phyloP scores from a whole-genome alignment of 371 early-diverging fungal species.

The Mucor mucedo region DNA sequence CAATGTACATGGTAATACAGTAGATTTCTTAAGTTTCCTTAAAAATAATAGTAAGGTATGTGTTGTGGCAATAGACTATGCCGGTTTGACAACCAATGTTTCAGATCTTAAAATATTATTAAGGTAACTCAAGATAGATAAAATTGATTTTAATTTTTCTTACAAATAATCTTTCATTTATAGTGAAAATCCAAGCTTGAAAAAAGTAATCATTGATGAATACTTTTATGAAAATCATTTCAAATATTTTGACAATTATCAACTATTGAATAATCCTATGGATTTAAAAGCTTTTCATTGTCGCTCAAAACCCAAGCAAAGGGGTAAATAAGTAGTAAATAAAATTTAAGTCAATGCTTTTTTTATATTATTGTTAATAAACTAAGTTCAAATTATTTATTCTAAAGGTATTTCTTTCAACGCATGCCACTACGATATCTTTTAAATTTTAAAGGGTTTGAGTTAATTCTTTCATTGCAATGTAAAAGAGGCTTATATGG shows the following conservation, averaged over 20 bases:
- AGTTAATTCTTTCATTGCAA: slow-evolving; percentile 28
- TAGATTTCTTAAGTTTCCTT: slow-evolving; percentile 16
- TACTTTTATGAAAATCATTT: slow-evolving; percentile 19
- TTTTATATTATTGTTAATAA: no score
- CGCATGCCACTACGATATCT: slow-evolving; percentile 23
- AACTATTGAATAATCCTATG: slow-evolving; percentile 14
- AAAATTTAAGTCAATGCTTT: not conserved
- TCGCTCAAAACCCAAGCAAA: slow-evolving; percentile 16
- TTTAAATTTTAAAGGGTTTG: slow-evolving; percentile 21
- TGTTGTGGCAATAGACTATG: slow-evolving; percentile 22
- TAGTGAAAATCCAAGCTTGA: slow-evolving; percentile 16
- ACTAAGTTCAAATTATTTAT: slow-evolving; percentile 17
- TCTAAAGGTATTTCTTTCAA: slow-evolving; percentile 10
- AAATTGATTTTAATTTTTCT: slow-evolving; percentile 4
- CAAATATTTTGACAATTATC: slow-evolving; percentile 18
- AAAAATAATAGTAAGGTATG: slow-evolving; percentile 18
- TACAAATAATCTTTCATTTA: slow-evolving; percentile 15
- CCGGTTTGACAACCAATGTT: slow-evolving; percentile 21
- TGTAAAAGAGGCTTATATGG: slow-evolving; percentile 20
- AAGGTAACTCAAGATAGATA: slow-evolving; percentile 21
- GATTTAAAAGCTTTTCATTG: slow-evolving; percentile 18
- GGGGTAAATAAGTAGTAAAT: slow-evolving; percentile 9
- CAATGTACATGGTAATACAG: slow-evolving; percentile 16
- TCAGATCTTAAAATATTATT: slow-evolving; percentile 14
- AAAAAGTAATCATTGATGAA: slow-evolving; percentile 21